Conservation (phyloP, 495 filamentous ascomycete species). For the Paragyromitra xinjiangensis region DNA sequence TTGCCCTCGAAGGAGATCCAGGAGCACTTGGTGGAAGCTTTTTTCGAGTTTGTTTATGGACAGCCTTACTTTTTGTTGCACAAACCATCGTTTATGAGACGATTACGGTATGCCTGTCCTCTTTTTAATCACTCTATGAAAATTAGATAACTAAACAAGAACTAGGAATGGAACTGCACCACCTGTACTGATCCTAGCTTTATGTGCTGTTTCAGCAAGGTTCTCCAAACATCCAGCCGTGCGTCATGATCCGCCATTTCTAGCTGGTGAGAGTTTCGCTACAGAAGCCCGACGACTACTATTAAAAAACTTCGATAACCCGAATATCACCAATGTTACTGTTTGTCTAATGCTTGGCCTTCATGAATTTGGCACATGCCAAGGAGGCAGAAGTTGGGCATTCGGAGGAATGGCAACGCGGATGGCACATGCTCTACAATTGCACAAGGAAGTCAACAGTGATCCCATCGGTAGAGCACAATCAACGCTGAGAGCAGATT, state of each 20-base stretch:
- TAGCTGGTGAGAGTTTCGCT: conserved; percentile 92
- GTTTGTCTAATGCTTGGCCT: conserved; percentile 86
- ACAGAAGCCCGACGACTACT: conserved; percentile 83
- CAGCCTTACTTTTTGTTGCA: conserved; percentile 96
- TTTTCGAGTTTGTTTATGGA: conserved; percentile 95
- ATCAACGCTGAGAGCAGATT: conserved; percentile 62
- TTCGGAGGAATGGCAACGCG: conserved; percentile 92
- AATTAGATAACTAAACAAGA: conserved; percentile 14
- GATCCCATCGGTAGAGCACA: conserved; percentile 69
- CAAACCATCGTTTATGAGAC: conserved; percentile 94
- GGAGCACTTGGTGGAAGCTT: conserved; percentile 91
- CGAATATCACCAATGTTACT: conserved; percentile 93
- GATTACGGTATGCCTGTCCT: conserved; percentile 67
- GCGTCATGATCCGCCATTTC: conserved; percentile 80
- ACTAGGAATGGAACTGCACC: conserved; percentile 71
- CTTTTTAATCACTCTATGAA: background rate
- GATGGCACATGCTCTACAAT: conserved; percentile 95
- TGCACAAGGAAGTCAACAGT: conserved; percentile 91
- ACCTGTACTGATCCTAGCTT: conserved; percentile 86
- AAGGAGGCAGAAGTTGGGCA: conserved; percentile 95
- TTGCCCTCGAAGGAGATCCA: conserved; percentile 89
- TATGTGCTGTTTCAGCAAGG: conserved; percentile 90
- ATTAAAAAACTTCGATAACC: conserved; percentile 85
- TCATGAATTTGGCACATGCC: conserved; percentile 96
- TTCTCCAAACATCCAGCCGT: conserved; percentile 96